These are phyloP conservation scores for Ochetophila trinervis DNA, from an alignment of 306 rosid species.

Conservation along the genomic window DNA sequence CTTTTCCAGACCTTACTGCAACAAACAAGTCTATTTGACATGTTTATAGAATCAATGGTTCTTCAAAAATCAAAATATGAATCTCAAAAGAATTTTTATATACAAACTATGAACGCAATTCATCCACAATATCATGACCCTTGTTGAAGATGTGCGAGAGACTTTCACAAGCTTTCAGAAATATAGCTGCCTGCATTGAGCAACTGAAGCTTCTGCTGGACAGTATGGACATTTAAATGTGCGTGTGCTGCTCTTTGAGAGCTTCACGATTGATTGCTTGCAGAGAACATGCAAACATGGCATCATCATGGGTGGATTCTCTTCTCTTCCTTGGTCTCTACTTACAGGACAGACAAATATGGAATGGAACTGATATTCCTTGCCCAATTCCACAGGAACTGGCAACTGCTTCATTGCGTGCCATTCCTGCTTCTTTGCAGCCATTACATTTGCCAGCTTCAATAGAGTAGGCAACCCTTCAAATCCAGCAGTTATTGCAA, in stretches of 20 bases:
- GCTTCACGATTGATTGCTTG: constrained; percentile 73
- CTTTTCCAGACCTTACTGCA: neutral
- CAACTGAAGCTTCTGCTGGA: constrained; percentile 57
- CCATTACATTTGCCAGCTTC: constrained; percentile 80
- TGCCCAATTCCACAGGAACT: constrained; percentile 73
- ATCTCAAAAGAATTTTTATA: constrained; percentile 38
- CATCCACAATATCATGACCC: neutral
- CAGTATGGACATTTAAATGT: constrained; percentile 84
- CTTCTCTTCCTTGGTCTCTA: constrained; percentile 76
- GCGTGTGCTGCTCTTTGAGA: constrained; percentile 65
- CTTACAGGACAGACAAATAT: constrained; percentile 89
- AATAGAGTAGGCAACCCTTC: constrained; percentile 78
- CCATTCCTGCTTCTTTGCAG: constrained; percentile 88
- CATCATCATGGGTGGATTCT: constrained; percentile 81
- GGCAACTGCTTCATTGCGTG: constrained; percentile 76
- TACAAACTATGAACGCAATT: constrained; percentile 39
- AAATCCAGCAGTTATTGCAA: constrained; percentile 73
- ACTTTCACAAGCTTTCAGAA: constrained; percentile 40
- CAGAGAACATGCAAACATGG: constrained; percentile 88
- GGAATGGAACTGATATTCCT: constrained; percentile 85
- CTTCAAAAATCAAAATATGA: constrained; percentile 25
- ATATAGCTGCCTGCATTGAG: constrained; percentile 57
- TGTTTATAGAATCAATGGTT: constrained; percentile 27
- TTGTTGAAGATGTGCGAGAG: neutral
- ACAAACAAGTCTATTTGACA: constrained; percentile 33